Evolutionary conservation across 345 rosid species (phyloP), one percentile per base, ranked within the genome.

Genomic region (Corymbia maculata): DNA sequence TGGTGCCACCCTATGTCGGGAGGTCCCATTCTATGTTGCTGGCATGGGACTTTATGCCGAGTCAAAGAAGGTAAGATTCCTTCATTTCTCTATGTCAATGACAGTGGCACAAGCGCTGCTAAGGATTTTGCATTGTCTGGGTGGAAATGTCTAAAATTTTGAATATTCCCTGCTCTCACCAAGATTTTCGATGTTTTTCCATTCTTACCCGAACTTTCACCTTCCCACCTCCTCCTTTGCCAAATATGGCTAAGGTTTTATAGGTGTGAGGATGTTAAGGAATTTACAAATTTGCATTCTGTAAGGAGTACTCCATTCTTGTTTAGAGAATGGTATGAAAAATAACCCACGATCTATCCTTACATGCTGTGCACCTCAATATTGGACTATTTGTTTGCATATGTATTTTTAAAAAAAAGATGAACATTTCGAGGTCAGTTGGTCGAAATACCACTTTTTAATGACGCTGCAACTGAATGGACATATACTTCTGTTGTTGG

Each of bases 21-120:
- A 98, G 93, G 97, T 98, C 85, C 99, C 99, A 57, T 94, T 98
- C 88, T 98, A 98, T 82, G 99, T 98, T 86, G 97, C 97, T 90
- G 99, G 99, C 90, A 95, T 94, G 95, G 95, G 98, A 16, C 93
- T 98, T 68, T 98, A 97, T 91, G 97, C 92, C 8, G 99, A 98
- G 94, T 97, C 99, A 82, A 98, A 98, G 90, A 98, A 98, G 99
- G 99, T 95, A 91, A 30, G 80, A n/a, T 85, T 52, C 28, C 68
- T 52, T 59, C 50, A 5, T 36, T 8, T 36, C 82, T 75, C 49
- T 75, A 75, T 36, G 47, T 44, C 82, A 19, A 36, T 75, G 82
- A 47, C 82, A 9, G 82, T 36, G 82, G 82, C 82, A 9, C 82
- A 36, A 75, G 82, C 36, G 5, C 47, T 70, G 49, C 82, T 19